Conservation (phyloP, 192 early-diverging fungal genomes). For the Spizellomyces sp. region DNA sequence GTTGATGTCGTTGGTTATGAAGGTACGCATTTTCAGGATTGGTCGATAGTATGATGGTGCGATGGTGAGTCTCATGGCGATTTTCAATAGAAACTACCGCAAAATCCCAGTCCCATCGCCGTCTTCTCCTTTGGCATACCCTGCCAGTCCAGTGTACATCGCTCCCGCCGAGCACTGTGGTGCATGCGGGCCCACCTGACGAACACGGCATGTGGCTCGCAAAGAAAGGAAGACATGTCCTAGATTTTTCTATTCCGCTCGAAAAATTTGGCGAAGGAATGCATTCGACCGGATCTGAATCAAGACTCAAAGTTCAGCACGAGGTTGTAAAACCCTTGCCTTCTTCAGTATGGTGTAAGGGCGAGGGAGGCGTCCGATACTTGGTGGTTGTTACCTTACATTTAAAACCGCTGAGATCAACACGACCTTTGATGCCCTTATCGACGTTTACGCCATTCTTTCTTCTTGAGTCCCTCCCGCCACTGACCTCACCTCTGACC, state of each 20-base stretch:
- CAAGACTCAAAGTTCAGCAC: slow-evolving; percentile 7
- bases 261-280: slow-evolving; percentile 1
- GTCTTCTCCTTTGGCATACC: slow-evolving; percentile 35
- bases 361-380: slow-evolving; percentile 50
- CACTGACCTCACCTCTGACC: slow-evolving; percentile 5
- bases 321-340: slow-evolving; percentile 34
- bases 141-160: slow-evolving; percentile 34
- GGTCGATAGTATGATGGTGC: neutral
- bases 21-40: slow-evolving; percentile 11
- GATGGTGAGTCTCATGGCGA: neutral
- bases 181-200: slow-evolving; percentile 49
- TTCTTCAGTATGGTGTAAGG: slow-evolving; percentile 40
- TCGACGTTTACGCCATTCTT: slow-evolving; percentile 29
- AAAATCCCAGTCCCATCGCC: neutral
- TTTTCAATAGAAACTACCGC: slow-evolving; percentile 9
- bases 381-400: slow-evolving; percentile 35
- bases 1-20: slow-evolving; percentile 43
- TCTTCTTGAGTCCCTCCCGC: slow-evolving; percentile 38
- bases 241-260: slow-evolving; percentile 38
- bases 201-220: slow-evolving; percentile 59
- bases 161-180: slow-evolving; percentile 43
- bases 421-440: slow-evolving; percentile 19
- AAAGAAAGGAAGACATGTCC: slow-evolving; percentile 31
- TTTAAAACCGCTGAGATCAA: slow-evolving; percentile 29
- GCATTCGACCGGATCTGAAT: neutral